Conservation (phyloP, 202 grass and related monocot species). For the Carex arenaria region DNA sequence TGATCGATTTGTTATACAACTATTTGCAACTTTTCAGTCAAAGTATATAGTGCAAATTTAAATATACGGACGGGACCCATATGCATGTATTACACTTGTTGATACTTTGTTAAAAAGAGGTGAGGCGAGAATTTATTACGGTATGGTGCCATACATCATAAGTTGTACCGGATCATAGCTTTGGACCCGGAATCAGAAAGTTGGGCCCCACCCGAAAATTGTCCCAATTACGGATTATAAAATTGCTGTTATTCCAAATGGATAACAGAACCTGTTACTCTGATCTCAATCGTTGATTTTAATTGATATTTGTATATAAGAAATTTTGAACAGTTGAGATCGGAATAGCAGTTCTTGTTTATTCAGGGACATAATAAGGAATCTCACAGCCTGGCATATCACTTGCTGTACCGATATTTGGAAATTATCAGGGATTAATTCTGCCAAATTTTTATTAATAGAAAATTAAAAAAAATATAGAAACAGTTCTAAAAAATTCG, state of each 20-base stretch:
- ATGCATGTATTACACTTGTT: neutral
- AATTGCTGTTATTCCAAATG: no score
- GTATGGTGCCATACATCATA: neutral
- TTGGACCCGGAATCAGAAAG: neutral
- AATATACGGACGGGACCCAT: neutral
- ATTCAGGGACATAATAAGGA: neutral
- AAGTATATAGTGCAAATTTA: neutral
- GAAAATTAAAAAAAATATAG: no score
- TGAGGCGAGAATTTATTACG: neutral
- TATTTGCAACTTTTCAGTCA: neutral
- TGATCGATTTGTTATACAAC: no score
- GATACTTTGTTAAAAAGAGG: neutral
- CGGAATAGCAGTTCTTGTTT: no score
- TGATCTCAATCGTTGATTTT: no score
- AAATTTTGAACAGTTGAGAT: no score
- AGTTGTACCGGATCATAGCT: neutral
- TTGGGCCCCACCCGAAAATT: neutral
- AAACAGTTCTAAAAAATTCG: no score
- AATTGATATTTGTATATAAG: no score
- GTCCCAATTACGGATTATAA: neutral
- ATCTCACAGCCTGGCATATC: conserved; percentile 9
- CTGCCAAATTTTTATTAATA: no score
- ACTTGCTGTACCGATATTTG: neutral
- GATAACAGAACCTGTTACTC: no score
- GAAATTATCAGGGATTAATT: no score